Evolutionary conservation across 768 basidiomycete genomes (phyloP).

Genomic region (Lactarius indigo): DNA sequence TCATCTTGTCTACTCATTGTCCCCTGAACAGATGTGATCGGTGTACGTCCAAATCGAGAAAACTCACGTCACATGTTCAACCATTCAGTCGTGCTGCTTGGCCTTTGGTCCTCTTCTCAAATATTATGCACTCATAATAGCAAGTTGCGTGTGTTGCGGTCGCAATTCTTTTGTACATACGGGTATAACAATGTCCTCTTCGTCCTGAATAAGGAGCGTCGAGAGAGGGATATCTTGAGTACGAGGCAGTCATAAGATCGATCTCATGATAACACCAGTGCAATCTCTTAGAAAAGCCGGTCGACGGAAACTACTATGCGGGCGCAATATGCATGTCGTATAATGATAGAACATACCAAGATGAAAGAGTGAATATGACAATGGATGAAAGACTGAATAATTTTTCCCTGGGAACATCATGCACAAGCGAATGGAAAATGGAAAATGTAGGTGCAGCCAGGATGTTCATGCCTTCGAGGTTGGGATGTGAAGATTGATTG

Average conservation of each 20-base stretch:
- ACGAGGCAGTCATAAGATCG: not conserved
- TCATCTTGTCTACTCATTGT: not conserved
- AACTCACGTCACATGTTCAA: not conserved
- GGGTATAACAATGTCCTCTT: not conserved
- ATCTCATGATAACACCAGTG: conserved; percentile 9
- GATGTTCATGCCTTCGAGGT: conserved; percentile 63
- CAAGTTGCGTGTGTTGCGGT: not conserved
- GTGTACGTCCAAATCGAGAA: not conserved
- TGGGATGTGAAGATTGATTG: conserved; percentile 87
- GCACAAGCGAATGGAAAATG: conserved; percentile 28
- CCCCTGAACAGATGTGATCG: conserved; percentile 11
- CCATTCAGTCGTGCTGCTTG: not conserved
- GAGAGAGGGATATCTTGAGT: not conserved
- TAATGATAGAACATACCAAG: conserved; percentile 20
- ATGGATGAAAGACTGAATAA: conserved; percentile 19
- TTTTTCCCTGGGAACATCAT: conserved; percentile 13
- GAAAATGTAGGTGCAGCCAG: conserved; percentile 8
- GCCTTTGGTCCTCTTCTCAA: not conserved
- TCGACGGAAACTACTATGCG: conserved; percentile 16
- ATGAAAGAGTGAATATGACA: conserved; percentile 19
- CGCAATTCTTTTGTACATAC: not conserved
- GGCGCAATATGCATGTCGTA: conserved; percentile 26
- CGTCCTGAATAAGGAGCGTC: not conserved
- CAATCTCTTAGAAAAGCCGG: conserved; percentile 7
- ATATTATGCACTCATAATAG: not conserved